Conservation (phyloP, 257 asterid genomes). For the Nyctanthes arbortristis region DNA sequence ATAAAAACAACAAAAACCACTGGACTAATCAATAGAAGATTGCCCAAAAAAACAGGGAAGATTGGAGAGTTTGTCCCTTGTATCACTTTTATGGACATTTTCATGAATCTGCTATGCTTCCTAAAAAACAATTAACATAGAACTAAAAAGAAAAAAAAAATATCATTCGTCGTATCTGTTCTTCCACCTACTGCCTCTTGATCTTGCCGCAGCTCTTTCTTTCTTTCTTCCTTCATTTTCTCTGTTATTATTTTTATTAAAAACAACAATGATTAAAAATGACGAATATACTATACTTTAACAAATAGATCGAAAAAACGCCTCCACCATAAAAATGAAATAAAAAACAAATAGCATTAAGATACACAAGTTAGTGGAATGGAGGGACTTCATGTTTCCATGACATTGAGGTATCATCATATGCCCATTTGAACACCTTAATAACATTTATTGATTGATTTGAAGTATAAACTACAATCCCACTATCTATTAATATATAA, state of each 20-base stretch:
- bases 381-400: conserved; percentile 6
- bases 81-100: too few relatives aligned
- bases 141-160: too few relatives aligned
- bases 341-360: background rate
- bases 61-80: too few relatives aligned
- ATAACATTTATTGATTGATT: background rate
- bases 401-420: conserved; percentile 1
- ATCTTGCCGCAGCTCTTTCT: too few relatives aligned
- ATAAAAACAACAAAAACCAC: too few relatives aligned
- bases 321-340: background rate
- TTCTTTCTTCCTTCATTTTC: background rate
- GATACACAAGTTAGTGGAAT: background rate
- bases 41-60: too few relatives aligned
- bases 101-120: too few relatives aligned
- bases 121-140: too few relatives aligned
- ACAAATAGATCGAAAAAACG: background rate
- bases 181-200: too few relatives aligned
- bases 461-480: background rate
- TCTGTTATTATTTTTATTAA: background rate
- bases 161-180: too few relatives aligned
- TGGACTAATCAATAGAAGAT: too few relatives aligned
- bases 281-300: background rate
- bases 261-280: background rate
- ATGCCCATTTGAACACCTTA: background rate
- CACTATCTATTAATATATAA: background rate